Percentiles rank a stretch among this genome's conserved stretches.
phyloP scores from a whole-genome alignment of 2,329 filamentous ascomycete species.

The Calonectria leucothoes region DNA sequence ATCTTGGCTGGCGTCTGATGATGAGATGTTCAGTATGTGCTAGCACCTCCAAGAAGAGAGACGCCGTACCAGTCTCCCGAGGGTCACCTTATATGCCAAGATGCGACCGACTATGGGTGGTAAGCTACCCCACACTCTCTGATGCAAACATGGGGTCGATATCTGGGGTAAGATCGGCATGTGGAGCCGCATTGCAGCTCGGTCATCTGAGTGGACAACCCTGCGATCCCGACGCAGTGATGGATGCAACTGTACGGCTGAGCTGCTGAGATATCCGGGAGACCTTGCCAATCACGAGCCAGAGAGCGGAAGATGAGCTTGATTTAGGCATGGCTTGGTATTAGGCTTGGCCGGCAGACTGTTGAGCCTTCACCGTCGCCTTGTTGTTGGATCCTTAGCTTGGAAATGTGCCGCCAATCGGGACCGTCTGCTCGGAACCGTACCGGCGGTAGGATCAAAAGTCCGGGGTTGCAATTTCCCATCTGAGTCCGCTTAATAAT shows the following conservation, averaged over 20 bases:
- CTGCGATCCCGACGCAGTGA: neutral
- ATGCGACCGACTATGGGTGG: neutral
- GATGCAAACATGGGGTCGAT: neutral
- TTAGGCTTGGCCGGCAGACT: no score
- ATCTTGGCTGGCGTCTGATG: neutral
- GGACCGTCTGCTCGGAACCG: neutral
- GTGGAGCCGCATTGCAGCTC: neutral
- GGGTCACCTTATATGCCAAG: conserved; percentile 2
- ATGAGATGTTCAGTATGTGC: neutral
- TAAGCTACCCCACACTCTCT: neutral
- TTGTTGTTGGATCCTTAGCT: neutral
- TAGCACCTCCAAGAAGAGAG: neutral
- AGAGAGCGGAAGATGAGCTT: neutral
- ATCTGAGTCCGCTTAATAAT: neutral
- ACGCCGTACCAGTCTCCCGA: neutral
- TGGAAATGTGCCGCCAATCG: conserved; percentile 3
- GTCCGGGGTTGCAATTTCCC: neutral
- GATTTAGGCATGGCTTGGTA: neutral
- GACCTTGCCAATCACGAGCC: neutral
- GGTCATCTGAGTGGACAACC: neutral
- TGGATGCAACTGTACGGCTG: neutral
- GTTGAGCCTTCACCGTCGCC: neutral
- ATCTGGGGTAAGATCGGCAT: conserved; percentile 3
- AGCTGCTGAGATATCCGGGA: neutral
- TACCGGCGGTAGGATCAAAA: neutral